These are phyloP conservation scores for Niebla homalea DNA, from an alignment of 495 filamentous ascomycete species.

Conservation along the genomic window DNA sequence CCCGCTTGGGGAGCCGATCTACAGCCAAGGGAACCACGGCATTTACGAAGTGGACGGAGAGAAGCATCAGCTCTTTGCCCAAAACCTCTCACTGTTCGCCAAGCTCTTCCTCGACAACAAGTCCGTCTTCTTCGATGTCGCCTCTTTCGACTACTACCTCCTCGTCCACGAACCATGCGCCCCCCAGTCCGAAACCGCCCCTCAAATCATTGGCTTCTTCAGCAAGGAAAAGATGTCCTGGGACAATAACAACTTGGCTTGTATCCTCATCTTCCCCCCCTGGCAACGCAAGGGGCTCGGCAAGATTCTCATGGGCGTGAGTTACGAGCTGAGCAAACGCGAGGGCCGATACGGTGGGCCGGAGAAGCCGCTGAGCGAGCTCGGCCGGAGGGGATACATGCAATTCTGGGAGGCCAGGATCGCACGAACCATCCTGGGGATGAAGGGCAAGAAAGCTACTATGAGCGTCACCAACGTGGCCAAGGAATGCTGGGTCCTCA, in stretches of 20 bases:
- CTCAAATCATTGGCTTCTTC: constrained; percentile 79
- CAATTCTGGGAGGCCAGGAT: constrained; percentile 76
- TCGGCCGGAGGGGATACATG: constrained; percentile 67
- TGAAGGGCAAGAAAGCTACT: constrained; percentile 24
- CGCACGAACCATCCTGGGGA: constrained; percentile 44
- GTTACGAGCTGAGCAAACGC: constrained; percentile 78
- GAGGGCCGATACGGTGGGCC: constrained; percentile 82
- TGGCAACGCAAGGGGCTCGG: constrained; percentile 87
- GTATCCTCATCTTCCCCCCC: constrained; percentile 90
- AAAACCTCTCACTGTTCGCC: constrained; percentile 93
- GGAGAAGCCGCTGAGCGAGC: constrained; percentile 79
- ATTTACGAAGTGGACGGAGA: constrained; percentile 93
- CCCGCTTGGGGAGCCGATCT: constrained; percentile 39
- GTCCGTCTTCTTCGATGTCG: constrained; percentile 93
- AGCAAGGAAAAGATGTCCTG: constrained; percentile 97
- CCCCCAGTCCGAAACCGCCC: constrained; percentile 23
- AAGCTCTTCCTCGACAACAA: constrained; percentile 98
- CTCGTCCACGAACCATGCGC: constrained; percentile 46
- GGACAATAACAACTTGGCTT: constrained; percentile 97
- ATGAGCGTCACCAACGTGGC: constrained; percentile 45
- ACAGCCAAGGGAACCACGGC: constrained; percentile 42
- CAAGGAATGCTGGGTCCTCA: constrained; percentile 59
- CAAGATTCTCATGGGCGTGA: constrained; percentile 79
- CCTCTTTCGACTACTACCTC: constrained; percentile 89
- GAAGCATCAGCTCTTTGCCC: constrained; percentile 76